Evolutionary conservation across 108 stramenopile genomes (phyloP).

Genomic region (Nannochloropsis salina): DNA sequence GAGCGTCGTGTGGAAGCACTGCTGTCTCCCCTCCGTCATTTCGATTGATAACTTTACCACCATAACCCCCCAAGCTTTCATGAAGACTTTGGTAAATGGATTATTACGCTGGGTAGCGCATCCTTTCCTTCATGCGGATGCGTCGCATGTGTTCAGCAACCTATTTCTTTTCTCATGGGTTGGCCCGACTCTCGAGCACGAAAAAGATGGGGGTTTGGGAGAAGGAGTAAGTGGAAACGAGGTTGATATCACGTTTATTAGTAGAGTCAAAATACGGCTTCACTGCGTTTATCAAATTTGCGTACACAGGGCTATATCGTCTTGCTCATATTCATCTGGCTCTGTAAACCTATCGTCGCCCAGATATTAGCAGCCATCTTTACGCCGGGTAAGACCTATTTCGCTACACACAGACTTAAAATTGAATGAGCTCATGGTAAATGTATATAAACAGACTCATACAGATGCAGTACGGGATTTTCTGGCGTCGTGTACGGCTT

Average conservation of each 20-base stretch:
- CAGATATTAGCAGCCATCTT: neutral
- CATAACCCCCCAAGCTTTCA: neutral
- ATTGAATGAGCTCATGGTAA: neutral
- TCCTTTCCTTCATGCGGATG: neutral
- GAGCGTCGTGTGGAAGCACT: slow-evolving; percentile 2
- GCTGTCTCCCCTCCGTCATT: slow-evolving; percentile 5
- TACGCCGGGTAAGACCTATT: neutral
- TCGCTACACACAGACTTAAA: too few relatives aligned
- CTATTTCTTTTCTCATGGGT: slow-evolving; percentile 10
- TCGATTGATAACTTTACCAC: neutral
- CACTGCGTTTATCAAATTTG: too few relatives aligned
- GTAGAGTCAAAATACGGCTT: too few relatives aligned
- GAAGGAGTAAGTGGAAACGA: neutral
- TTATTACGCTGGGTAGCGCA: neutral
- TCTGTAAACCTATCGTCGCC: neutral
- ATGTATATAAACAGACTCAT: neutral
- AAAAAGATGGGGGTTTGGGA: neutral
- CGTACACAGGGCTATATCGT: neutral
- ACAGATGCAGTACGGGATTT: neutral
- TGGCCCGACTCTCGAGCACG: slow-evolving; percentile 7
- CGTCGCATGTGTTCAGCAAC: neutral
- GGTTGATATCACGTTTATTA: too few relatives aligned
- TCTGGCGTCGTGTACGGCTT: neutral
- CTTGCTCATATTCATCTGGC: neutral
- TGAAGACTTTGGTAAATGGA: neutral